Evolutionary conservation across 306 rosid genomes (phyloP), one percentile per base, ranked within the genome.

Genomic region (Prunus padus): DNA sequence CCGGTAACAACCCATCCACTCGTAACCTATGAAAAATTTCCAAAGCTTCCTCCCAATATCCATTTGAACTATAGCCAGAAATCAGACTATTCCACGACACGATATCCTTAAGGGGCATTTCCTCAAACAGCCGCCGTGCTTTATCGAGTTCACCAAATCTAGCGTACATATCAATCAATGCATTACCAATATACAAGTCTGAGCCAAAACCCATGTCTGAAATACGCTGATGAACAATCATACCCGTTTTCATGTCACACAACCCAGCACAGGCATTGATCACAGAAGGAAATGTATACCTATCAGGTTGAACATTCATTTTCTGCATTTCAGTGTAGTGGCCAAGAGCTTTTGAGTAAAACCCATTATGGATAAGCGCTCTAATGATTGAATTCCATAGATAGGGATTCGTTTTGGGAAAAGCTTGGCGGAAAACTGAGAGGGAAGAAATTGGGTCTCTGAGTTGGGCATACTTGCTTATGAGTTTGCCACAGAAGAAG

Each of bases 41-140:
- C 71, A 82, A 31, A 70, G 83, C 83, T 22, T 65, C 83, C 66
- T 69, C 80, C 80, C 77, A 79, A 69, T 74, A 82, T 19, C 83
- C 83, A 71, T 74, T 75, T 28, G 81, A 82, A 79, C 86, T 65
- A 62, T 79, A 82, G 42, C 86, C 86, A 0, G 83, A 82, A 78
- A 82, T 74, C 64, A 82, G 37, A 75, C 81, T 79, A 63, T 83
- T 83, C 75, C 71, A 75, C 47, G 86, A 78, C 46, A 83, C 83
- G 8, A 52, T 50, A 54, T 83, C 83, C 25, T 75, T 64, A 4
- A 18, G 40, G 57, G 81, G n/a, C 86, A 83, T 79, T 79, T 56
- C 75, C n/a, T 75, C 86, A 50, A 83, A 83, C 76, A 79, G 47
- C 8, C 65, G 13, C 4, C 81, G 77, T 19, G 86, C 86, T 13